Evolutionary conservation across 2,329 filamentous ascomycete genomes (phyloP), one percentile per base, ranked within the genome.

Genomic region (Dendryphion nanum): DNA sequence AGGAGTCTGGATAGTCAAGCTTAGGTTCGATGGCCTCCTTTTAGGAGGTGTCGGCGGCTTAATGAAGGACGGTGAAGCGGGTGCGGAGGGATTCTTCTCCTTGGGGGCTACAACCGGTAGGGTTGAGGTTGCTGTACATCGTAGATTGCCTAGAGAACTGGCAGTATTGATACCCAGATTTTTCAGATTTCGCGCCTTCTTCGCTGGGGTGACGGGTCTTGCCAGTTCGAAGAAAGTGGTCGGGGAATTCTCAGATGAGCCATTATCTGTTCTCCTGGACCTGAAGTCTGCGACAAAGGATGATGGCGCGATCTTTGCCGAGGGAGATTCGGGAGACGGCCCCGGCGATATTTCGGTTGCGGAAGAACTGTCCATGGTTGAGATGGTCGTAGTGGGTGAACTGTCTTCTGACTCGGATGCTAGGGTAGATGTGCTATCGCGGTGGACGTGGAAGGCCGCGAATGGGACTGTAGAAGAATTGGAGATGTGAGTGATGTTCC

Each of bases 351-450:
- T 85, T 55, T 97, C 91, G 19, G 90, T 90, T 33, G 93, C 76
- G 19, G 89, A 87, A 6, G 89, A 91, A 4, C 90, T 94, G 68
- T 95, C 91, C 47, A 91, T 88, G 15, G 89, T 95, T 5, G 89
- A 95, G 34, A 93, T 79, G 2, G 91, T 95, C 3, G 90, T 96
- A 6, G 91, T 97, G 1, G 93, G 93, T 6, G 91, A 97, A 16
- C 91, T 95, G 58, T 95, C 90, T 29, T 87, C 87, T 1, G 93
- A 97, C 48, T 87, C 88, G 13, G 86, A 87, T 38, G 77, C 77
- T 47, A 85, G 83, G 3, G 85, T 88, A 6, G 84, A 90, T n/a
- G 81, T 84, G 69, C 85, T 89, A 62, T 87, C 85, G 57, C 83
- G 81, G 53, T 64, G 61, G 35, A 59, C 50, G 67, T 89, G 86